These are phyloP conservation scores for Chrysopogon serrulatus DNA, from an alignment of 176 grass and related monocot genomes.

Conservation along the genomic window DNA sequence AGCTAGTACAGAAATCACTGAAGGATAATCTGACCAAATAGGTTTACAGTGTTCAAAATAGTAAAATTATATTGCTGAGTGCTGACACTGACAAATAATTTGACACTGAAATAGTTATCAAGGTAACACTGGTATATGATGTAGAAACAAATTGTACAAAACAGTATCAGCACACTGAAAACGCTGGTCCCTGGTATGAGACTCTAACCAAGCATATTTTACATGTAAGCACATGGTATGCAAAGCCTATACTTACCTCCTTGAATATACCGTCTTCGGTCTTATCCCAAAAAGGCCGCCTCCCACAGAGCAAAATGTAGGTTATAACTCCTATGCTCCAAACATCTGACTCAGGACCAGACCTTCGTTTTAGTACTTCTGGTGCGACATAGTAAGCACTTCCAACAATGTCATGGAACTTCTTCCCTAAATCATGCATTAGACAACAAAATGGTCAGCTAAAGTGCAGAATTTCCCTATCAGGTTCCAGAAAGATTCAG, in stretches of 20 bases:
- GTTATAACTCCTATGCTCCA: conserved; percentile 99
- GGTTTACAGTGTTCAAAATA: neutral
- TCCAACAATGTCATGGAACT: conserved; percentile 94
- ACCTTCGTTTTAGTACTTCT: conserved; percentile 86
- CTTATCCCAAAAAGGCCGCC: conserved; percentile 96
- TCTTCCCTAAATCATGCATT: conserved; percentile 62
- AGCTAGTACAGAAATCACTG: conserved; percentile 10
- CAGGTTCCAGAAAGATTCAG: conserved; percentile 2
- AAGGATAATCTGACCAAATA: neutral
- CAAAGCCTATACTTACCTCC: conserved; percentile 60
- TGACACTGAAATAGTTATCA: conserved; percentile 8
- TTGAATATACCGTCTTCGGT: conserved; percentile 99
- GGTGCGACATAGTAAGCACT: conserved; percentile 99
- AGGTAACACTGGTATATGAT: neutral
- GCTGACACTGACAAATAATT: neutral
- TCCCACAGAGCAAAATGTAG: conserved; percentile 98
- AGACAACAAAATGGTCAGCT: conserved; percentile 5
- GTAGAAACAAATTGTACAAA: conserved; percentile 4
- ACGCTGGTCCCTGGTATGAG: neutral
- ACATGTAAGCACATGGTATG: conserved; percentile 2
- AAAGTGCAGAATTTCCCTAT: neutral
- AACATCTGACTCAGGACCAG: conserved; percentile 94
- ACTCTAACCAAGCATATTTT: neutral
- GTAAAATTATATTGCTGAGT: neutral
- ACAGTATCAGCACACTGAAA: neutral